Base-by-base conservation (phyloP, 805 yeast genomes). In the Starmerella potacharoeniae region DNA sequence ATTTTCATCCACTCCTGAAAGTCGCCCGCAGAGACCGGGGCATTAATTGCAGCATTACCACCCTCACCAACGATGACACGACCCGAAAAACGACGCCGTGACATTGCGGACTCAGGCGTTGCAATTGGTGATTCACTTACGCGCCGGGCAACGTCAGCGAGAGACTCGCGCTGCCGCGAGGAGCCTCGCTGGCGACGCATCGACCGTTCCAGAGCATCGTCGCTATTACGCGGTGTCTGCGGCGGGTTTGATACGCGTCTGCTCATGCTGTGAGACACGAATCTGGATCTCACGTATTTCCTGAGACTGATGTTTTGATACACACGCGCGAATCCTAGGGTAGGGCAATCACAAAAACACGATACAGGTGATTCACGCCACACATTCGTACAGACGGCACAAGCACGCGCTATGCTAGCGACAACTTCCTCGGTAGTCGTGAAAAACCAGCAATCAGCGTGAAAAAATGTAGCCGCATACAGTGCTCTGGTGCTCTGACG, bases 1-100 rank as follows among this genome's bases (percentile, higher is more conserved):
- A 62, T 45, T 58, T 82, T 81, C 72, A 86, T 82, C 93, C 95
- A 86, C 66, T 78, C 78, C 61, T 86, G 91, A 62, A 84, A 84
- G 62, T 82, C 70, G 7, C 46, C 55, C 31, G 51, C 39, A 13
- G 22, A 33, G 39, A 31, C 42, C 16, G 40, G 31, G 7, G 34
- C 11, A 30, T 17, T 43, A 3, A 14, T 28, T 6, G 47, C 16
- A 7, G 16, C 14, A 11, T 30, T 14, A 39, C 49, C 10, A 42
- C 50, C n/a, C 16, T 40, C 17, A 39, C 9, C 34, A 41, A 13
- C 37, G 4, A 49, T 40, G 10, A 10, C 5, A 28, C 54, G 39
- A 17, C 44, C 49, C 6, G 42, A 33, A 10, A 8, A 44, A 16
- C 40, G 49, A 3, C 49, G 40, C 29, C 51, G 8, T 3, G 22